Conservation (phyloP, 805 yeast species). For the Saturnispora zaruensis region DNA sequence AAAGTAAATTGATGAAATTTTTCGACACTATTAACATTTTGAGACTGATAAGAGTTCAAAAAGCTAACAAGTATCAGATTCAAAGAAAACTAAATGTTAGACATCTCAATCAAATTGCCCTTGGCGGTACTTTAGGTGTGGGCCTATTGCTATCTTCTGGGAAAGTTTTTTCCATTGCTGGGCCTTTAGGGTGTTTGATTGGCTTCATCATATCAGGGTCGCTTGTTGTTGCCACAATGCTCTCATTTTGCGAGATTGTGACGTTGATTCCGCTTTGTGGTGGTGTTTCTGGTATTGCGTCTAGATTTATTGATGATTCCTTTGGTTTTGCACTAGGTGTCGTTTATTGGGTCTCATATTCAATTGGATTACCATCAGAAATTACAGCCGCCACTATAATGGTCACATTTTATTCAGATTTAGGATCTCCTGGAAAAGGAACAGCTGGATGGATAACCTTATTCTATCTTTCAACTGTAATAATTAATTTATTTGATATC, state of each 20-base stretch:
- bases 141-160: conserved; percentile 66
- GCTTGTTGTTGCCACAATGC: conserved; percentile 58
- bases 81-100: conserved; percentile 55
- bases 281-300: conserved; percentile 66
- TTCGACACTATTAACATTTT: conserved; percentile 9
- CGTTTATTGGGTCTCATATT: conserved; percentile 64
- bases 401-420: conserved; percentile 55
- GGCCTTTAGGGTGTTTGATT: conserved; percentile 66
- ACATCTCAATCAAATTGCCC: conserved; percentile 69
- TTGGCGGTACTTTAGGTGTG: conserved; percentile 75
- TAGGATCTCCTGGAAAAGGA: conserved; percentile 43
- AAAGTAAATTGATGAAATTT: neutral
- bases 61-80: conserved; percentile 25
- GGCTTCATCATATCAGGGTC: conserved; percentile 60
- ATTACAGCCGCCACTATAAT: conserved; percentile 73
- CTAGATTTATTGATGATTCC: conserved; percentile 70
- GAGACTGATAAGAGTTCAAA: conserved; percentile 12
- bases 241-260: conserved; percentile 75
- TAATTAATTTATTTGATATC: conserved; percentile 58
- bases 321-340: conserved; percentile 71
- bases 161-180: conserved; percentile 63
- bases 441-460: conserved; percentile 65
- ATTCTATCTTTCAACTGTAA: conserved; percentile 37
- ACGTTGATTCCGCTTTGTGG: conserved; percentile 72
- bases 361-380: conserved; percentile 70